These are phyloP conservation scores for Emergomyces pasteurianus DNA, from an alignment of 2,329 filamentous ascomycete species.

Conservation along the genomic window DNA sequence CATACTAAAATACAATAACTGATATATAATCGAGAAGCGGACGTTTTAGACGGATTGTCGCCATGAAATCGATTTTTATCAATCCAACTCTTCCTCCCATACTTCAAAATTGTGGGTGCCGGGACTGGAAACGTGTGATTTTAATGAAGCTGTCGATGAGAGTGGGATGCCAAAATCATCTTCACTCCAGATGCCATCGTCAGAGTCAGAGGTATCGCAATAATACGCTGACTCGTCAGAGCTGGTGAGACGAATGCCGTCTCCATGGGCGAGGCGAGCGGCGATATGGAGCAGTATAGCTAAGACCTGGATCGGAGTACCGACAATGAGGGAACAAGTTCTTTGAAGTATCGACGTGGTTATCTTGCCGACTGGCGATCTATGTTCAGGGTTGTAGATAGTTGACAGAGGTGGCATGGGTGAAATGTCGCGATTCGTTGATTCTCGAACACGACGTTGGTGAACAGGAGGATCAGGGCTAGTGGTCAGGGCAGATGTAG, in stretches of 20 bases:
- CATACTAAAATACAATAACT: background rate
- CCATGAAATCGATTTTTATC: background rate
- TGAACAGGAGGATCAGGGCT: conserved; percentile 30
- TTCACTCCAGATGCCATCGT: conserved; percentile 37
- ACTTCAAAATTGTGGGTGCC: conserved; percentile 5
- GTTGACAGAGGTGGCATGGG: conserved; percentile 58
- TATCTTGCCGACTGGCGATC: conserved; percentile 39
- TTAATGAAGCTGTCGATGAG: conserved; percentile 12
- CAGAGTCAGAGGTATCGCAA: conserved; percentile 37
- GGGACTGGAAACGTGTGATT: conserved; percentile 7
- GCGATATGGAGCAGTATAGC: conserved; percentile 71
- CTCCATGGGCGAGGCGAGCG: conserved; percentile 49
- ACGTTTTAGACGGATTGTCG: background rate
- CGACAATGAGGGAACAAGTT: conserved; percentile 63
- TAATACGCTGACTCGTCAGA: conserved; percentile 23
- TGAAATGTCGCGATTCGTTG: conserved; percentile 47
- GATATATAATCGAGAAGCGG: background rate
- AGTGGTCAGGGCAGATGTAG: conserved; percentile 18
- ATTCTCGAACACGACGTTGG: conserved; percentile 39
- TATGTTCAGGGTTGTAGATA: conserved; percentile 39
- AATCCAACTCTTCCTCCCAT: background rate
- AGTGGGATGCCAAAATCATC: conserved; percentile 47
- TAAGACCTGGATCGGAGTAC: conserved; percentile 69
- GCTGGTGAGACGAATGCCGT: conserved; percentile 3
- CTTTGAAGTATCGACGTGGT: conserved; percentile 60